These are phyloP conservation scores for Hymenoscyphus fraxineus DNA, from an alignment of 2,329 filamentous ascomycete species.

Conservation along the genomic window DNA sequence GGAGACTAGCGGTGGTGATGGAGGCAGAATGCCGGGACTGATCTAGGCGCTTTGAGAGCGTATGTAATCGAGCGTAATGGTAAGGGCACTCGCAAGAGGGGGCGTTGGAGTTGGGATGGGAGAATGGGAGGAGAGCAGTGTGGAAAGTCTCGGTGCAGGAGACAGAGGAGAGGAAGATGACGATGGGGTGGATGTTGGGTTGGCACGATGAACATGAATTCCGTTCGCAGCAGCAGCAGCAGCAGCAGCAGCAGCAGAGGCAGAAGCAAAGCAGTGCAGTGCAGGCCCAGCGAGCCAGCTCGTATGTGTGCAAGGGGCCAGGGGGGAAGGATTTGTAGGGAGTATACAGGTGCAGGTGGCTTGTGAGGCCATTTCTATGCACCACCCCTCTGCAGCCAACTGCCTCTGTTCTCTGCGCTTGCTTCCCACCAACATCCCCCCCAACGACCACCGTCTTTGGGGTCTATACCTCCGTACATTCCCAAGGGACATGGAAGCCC, in stretches of 20 bases:
- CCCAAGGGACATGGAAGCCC: not conserved
- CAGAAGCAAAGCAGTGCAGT: not conserved
- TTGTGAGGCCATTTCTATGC: not conserved
- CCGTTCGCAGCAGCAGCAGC: not conserved
- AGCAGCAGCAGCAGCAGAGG: slow-evolving; percentile 2
- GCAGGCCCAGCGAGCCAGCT: not conserved
- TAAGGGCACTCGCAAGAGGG: not conserved
- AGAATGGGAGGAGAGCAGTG: not conserved
- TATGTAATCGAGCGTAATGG: no score
- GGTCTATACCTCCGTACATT: no score
- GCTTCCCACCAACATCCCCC: no score
- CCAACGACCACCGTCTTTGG: not conserved
- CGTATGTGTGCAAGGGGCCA: not conserved
- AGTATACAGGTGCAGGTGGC: not conserved
- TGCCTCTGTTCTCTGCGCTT: no score
- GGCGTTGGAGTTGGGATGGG: not conserved
- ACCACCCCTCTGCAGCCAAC: not conserved
- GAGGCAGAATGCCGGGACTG: no score
- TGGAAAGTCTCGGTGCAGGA: not conserved
- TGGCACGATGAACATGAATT: not conserved
- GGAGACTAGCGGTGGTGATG: not conserved
- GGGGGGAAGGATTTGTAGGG: not conserved
- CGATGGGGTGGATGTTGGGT: not conserved
- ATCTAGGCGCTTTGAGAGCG: no score
- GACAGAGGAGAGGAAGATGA: not conserved